phyloP scores from a whole-genome alignment of 176 grass and related monocot species.

The Musa acuminata region DNA sequence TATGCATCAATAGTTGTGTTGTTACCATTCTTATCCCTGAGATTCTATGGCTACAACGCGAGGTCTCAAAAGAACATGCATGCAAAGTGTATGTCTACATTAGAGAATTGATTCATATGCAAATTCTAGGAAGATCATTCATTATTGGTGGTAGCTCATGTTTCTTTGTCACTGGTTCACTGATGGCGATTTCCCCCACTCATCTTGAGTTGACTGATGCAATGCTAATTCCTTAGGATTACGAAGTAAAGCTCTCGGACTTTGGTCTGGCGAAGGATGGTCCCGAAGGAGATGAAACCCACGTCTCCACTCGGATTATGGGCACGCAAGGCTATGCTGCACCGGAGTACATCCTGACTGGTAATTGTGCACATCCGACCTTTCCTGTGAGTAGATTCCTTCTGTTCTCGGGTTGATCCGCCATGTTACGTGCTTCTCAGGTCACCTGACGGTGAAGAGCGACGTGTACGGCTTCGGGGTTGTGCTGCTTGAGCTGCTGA shows the following conservation, averaged over 20 bases:
- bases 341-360: constrained; percentile 95
- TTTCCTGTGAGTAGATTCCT: no score
- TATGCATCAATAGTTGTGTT: no score
- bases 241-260: constrained; percentile 78
- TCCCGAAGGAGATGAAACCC: constrained; percentile 60
- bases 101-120: no score
- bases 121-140: no score
- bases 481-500: constrained; percentile 64
- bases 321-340: constrained; percentile 94
- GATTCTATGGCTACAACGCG: no score
- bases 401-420: no score
- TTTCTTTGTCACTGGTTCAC: no score
- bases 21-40: no score
- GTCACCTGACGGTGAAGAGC: constrained; percentile 70
- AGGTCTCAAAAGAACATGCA: no score
- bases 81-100: no score
- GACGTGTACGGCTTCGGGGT: constrained; percentile 92
- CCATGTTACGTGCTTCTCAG: not conserved
- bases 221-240: constrained; percentile 32
- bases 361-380: not conserved
- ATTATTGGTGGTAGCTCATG: no score
- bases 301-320: constrained; percentile 85
- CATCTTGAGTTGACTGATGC: not conserved
- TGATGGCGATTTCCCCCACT: no score
- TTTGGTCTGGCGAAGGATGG: constrained; percentile 94